These are phyloP conservation scores for Basidiobolus meristosporus DNA, from an alignment of 371 early-diverging fungal species.

Conservation along the genomic window DNA sequence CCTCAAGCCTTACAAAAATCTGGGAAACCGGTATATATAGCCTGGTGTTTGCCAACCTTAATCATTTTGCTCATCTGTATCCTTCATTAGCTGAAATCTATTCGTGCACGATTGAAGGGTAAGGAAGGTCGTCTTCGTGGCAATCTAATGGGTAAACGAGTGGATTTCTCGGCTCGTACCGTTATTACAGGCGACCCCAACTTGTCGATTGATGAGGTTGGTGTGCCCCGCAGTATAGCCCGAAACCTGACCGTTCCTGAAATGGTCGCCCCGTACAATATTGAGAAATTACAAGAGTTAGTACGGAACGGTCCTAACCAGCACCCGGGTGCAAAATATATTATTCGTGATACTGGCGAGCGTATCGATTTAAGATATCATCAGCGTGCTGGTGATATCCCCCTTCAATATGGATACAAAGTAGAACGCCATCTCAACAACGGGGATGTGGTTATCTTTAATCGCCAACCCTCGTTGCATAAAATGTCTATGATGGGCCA, in stretches of 20 bases:
- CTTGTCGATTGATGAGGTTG: slow-evolving; percentile 94
- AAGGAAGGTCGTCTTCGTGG: slow-evolving; percentile 99
- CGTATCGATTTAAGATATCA: slow-evolving; percentile 91
- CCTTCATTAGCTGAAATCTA: slow-evolving; percentile 71
- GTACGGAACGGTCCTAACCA: slow-evolving; percentile 94
- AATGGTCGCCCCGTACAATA: slow-evolving; percentile 93
- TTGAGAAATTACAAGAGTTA: slow-evolving; percentile 68
- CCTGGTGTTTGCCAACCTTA: no score
- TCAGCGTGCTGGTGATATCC: slow-evolving; percentile 73
- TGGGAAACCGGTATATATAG: slow-evolving; percentile 76
- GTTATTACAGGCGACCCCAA: slow-evolving; percentile 99
- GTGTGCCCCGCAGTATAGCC: slow-evolving; percentile 97
- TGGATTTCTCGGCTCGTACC: slow-evolving; percentile 98
- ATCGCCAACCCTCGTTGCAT: slow-evolving; percentile 99
- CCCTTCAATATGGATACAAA: slow-evolving; percentile 81
- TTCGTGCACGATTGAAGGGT: slow-evolving; percentile 96
- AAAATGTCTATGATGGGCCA: slow-evolving; percentile 99
- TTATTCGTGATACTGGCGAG: slow-evolving; percentile 92
- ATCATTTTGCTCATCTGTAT: no score
- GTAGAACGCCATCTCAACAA: slow-evolving; percentile 97
- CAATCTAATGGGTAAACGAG: slow-evolving; percentile 99
- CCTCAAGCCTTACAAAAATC: slow-evolving; percentile 93
- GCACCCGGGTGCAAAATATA: slow-evolving; percentile 99
- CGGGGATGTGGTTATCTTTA: slow-evolving; percentile 97
- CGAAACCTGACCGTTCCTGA: slow-evolving; percentile 98